Percentiles rank a stretch among this genome's conserved stretches.
These are phyloP conservation scores for Cystobasidiaceae sp. DNA, from an alignment of 1,284 basidiomycete species.

Conservation along the genomic window DNA sequence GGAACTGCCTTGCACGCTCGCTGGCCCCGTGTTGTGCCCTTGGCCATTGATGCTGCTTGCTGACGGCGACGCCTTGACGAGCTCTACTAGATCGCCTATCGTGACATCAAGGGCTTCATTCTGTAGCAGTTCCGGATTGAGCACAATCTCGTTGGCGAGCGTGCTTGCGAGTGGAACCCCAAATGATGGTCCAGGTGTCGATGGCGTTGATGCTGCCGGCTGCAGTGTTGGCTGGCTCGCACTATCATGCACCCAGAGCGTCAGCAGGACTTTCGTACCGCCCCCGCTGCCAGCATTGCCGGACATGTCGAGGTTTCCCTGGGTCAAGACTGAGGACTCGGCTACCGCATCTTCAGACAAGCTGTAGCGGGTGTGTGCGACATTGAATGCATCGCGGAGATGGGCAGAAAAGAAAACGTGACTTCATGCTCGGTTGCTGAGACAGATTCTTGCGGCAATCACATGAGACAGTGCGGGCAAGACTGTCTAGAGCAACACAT, in stretches of 20 bases:
- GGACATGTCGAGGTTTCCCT: neutral
- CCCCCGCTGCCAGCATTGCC: neutral
- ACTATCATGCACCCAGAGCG: conserved; percentile 24
- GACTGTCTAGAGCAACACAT: no score
- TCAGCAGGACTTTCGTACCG: conserved; percentile 11
- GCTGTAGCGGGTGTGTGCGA: no score
- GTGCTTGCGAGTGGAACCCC: conserved; percentile 12
- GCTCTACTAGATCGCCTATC: conserved; percentile 20
- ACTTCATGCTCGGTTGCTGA: neutral
- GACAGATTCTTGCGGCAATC: no score
- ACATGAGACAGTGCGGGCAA: no score
- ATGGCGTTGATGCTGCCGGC: neutral
- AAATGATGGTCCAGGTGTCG: neutral
- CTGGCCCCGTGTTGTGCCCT: neutral
- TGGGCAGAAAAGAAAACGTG: neutral
- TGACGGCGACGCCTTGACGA: conserved; percentile 6
- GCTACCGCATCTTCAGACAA: neutral
- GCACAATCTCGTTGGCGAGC: conserved; percentile 3
- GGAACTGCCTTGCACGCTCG: neutral
- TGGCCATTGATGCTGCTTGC: neutral
- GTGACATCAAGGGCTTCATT: conserved; percentile 5
- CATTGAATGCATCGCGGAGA: no score
- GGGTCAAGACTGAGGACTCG: neutral
- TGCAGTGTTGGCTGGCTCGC: conserved; percentile 1
- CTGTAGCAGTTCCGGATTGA: conserved; percentile 16